phyloP scores from a whole-genome alignment of 805 yeast species.

The Peterozyma xylosa region DNA sequence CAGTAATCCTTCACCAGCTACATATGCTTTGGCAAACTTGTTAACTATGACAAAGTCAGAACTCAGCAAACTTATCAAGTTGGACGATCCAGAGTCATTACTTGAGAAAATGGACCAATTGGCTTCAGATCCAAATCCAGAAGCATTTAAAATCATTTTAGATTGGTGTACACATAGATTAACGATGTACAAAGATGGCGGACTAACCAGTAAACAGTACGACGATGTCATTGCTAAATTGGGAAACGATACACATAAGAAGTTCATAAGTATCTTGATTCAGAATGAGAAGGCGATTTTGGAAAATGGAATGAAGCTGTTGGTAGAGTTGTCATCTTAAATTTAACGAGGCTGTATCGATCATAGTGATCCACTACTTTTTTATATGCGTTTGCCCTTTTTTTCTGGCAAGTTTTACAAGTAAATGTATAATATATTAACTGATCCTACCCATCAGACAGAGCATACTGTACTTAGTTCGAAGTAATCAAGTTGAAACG shows the following conservation, averaged over 20 bases:
- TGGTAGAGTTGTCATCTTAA: neutral
- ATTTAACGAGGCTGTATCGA: neutral
- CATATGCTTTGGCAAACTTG: constrained; percentile 33
- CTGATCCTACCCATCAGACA: too few relatives aligned
- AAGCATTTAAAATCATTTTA: constrained; percentile 10
- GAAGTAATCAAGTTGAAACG: too few relatives aligned
- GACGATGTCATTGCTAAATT: constrained; percentile 7
- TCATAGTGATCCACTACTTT: neutral
- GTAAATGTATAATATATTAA: too few relatives aligned
- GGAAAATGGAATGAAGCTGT: constrained; percentile 1
- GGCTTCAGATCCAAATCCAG: constrained; percentile 8
- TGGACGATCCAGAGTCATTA: constrained; percentile 5
- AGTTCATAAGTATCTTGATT: constrained; percentile 4
- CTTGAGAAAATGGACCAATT: neutral
- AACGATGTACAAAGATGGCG: constrained; percentile 8
- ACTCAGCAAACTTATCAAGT: constrained; percentile 15
- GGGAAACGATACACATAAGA: neutral
- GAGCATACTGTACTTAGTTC: too few relatives aligned
- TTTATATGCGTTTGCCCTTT: too few relatives aligned
- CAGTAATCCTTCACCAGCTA: constrained; percentile 38
- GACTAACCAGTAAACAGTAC: constrained; percentile 9
- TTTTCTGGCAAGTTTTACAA: too few relatives aligned
- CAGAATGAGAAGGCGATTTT: constrained; percentile 9
- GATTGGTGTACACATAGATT: constrained; percentile 13
- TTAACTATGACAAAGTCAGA: constrained; percentile 21